phyloP scores from a whole-genome alignment of 2,329 filamentous ascomycete genomes.

The Claviceps sp. region DNA sequence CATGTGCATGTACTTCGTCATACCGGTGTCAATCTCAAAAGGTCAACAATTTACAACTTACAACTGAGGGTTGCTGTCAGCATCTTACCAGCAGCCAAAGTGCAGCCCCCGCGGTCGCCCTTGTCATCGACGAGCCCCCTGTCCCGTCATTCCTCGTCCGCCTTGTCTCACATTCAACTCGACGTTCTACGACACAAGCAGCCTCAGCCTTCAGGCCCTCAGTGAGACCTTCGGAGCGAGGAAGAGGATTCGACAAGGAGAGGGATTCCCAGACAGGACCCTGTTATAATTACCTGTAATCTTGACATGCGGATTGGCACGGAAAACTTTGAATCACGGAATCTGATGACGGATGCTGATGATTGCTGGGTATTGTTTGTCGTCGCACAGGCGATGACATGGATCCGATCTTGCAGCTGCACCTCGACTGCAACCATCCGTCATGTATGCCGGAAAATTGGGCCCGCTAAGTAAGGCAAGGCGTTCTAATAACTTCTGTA shows the following conservation, averaged over 20 bases:
- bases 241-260: background rate
- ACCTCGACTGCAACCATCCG: background rate
- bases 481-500: too few relatives aligned
- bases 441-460: background rate
- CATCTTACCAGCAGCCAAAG: too few relatives aligned
- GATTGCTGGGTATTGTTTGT: background rate
- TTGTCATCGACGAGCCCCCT: background rate
- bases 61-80: too few relatives aligned
- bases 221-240: background rate
- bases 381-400: background rate
- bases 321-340: too few relatives aligned
- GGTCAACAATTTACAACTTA: too few relatives aligned
- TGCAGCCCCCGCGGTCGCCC: too few relatives aligned
- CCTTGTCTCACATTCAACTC: background rate
- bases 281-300: background rate
- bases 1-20: too few relatives aligned
- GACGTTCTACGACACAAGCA: background rate
- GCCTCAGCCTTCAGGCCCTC: background rate
- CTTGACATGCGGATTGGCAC: too few relatives aligned
- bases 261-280: too few relatives aligned
- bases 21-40: too few relatives aligned
- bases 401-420: constrained; percentile 2
- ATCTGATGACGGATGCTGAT: too few relatives aligned
- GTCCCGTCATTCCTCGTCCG: background rate
- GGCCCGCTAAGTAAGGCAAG: background rate